Evolutionary conservation across 1,284 basidiomycete genomes (phyloP).

Genomic region (Neonothopanus nambi): DNA sequence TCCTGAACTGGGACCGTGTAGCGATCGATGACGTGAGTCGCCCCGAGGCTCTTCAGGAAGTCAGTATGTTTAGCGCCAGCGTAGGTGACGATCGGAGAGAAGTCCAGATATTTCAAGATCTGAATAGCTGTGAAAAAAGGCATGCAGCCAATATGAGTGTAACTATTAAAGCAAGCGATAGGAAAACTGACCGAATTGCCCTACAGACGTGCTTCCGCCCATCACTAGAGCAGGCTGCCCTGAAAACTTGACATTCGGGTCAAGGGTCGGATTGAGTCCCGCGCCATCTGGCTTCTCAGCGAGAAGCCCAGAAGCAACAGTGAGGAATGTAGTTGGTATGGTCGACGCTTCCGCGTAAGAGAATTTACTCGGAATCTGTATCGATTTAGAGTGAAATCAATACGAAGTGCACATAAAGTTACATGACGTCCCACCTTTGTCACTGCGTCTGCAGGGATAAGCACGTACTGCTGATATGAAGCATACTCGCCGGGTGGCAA

Average conservation of each 20-base stretch:
- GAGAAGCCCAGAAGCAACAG: conserved; percentile 39
- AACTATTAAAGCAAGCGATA: neutral
- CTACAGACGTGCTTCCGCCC: conserved; percentile 28
- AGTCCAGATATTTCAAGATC: conserved; percentile 39
- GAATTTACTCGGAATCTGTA: conserved; percentile 39
- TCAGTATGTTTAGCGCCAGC: conserved; percentile 35
- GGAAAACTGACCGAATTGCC: conserved; percentile 27
- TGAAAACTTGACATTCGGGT: conserved; percentile 35
- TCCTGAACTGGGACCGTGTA: conserved; percentile 1
- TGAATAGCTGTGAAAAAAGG: conserved; percentile 32
- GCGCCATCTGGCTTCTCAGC: conserved; percentile 29
- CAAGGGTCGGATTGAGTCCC: conserved; percentile 30
- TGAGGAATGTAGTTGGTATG: conserved; percentile 38
- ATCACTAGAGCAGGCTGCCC: conserved; percentile 29
- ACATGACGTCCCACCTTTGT: conserved; percentile 37
- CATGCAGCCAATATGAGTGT: neutral
- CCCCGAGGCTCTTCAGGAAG: conserved; percentile 39
- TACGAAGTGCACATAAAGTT: neutral
- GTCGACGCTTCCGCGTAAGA: conserved; percentile 45
- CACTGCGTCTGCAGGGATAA: conserved; percentile 38
- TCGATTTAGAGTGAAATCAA: neutral
- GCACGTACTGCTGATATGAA: conserved; percentile 52
- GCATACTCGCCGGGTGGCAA: conserved; percentile 34
- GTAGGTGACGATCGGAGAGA: conserved; percentile 39
- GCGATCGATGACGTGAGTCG: conserved; percentile 39